These are phyloP conservation scores for Fraxinus latifolia DNA, from an alignment of 305 asterid genomes.

Conservation along the genomic window DNA sequence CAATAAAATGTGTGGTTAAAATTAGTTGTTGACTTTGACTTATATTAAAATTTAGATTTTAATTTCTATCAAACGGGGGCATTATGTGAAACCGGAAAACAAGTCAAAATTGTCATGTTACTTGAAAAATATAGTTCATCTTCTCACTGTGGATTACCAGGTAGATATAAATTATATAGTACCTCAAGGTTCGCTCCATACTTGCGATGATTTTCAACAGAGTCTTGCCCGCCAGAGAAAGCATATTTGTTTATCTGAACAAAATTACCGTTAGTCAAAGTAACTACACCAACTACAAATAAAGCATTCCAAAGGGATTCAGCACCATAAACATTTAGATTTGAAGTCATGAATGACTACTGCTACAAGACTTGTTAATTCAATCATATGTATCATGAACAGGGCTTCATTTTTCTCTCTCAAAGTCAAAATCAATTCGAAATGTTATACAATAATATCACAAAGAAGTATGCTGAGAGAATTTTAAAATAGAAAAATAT, in stretches of 20 bases:
- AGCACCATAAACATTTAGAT: conserved; percentile 3
- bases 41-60: too few species aligned
- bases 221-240: conserved; percentile 96
- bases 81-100: not conserved
- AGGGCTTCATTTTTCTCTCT: not conserved
- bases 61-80: too few species aligned
- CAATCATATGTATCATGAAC: not conserved
- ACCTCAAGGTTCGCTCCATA: conserved; percentile 98
- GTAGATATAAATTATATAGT: conserved; percentile 8
- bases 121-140: not conserved
- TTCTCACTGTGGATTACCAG: not conserved
- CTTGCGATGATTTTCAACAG: conserved; percentile 78
- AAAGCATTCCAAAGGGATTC: not conserved
- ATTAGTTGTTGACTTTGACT: too few species aligned
- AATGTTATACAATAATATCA: not conserved
- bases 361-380: not conserved
- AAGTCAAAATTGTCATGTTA: not conserved
- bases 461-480: not conserved
- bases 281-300: not conserved
- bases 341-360: not conserved
- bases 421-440: not conserved
- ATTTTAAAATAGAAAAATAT: not conserved
- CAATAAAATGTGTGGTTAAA: too few species aligned
- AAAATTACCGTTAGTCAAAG: conserved; percentile 2
- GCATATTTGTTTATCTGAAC: conserved; percentile 80